phyloP scores from a whole-genome alignment of 176 grass and related monocot genomes.

The Raddia guianensis region DNA sequence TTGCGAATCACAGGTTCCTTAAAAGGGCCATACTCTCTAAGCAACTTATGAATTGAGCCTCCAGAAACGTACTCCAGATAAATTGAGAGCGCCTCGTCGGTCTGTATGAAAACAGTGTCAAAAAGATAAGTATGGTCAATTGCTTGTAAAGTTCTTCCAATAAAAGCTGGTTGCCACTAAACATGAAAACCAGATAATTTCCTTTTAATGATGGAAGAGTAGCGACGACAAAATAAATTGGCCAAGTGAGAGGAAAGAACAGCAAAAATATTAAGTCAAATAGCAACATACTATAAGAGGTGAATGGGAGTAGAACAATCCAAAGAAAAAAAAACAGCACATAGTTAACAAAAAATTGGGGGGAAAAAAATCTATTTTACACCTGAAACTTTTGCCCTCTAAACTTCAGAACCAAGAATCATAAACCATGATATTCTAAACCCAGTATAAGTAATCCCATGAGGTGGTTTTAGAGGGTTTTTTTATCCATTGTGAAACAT shows the following conservation, averaged over 20 bases:
- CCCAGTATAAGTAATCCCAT: neutral
- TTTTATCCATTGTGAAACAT: neutral
- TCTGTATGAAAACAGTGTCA: slow-evolving; percentile 51
- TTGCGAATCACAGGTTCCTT: slow-evolving; percentile 78
- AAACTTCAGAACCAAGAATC: neutral
- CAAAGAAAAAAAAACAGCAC: neutral
- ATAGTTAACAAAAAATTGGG: neutral
- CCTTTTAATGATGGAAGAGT: neutral
- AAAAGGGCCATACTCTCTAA: slow-evolving; percentile 94
- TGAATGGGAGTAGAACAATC: neutral
- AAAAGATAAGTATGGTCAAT: slow-evolving; percentile 34
- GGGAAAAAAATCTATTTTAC: neutral
- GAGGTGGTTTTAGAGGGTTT: neutral
- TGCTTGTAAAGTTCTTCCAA: slow-evolving; percentile 20
- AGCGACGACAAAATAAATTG: neutral
- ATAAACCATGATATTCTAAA: neutral
- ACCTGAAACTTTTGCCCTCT: neutral
- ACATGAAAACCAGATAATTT: slow-evolving; percentile 17
- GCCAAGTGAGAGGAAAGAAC: slow-evolving; percentile 5
- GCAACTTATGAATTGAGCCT: slow-evolving; percentile 89
- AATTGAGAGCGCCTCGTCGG: slow-evolving; percentile 82
- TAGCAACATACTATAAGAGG: neutral
- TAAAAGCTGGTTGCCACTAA: slow-evolving; percentile 24
- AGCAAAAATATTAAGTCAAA: neutral
- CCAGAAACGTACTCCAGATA: slow-evolving; percentile 91